A percentile compares a stretch with the other conserved stretches of the same genome.
These are phyloP conservation scores for Trichoderma sp. DNA, from an alignment of 2,329 filamentous ascomycete species.

Conservation along the genomic window DNA sequence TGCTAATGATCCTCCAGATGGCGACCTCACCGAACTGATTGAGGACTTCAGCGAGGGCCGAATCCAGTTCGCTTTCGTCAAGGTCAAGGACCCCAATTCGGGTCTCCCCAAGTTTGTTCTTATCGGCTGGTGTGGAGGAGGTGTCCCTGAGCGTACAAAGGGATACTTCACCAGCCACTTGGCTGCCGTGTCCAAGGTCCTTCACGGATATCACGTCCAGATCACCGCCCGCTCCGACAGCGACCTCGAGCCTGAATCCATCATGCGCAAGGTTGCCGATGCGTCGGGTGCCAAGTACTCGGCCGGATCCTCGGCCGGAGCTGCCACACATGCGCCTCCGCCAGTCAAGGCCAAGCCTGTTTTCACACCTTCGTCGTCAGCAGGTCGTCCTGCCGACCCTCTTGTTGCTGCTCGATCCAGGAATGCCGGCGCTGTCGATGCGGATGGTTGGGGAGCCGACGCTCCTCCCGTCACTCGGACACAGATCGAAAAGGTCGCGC, in stretches of 20 bases:
- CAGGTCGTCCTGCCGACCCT: constrained; percentile 60
- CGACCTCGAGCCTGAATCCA: constrained; percentile 82
- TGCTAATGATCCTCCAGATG: constrained; percentile 57
- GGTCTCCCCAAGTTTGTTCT: constrained; percentile 85
- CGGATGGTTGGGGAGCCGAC: constrained; percentile 92
- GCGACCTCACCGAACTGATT: constrained; percentile 82
- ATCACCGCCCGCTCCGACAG: constrained; percentile 90
- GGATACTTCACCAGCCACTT: constrained; percentile 97
- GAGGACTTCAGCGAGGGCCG: constrained; percentile 97
- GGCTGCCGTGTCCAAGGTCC: constrained; percentile 81
- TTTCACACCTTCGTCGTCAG: constrained; percentile 71
- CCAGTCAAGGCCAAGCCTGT: constrained; percentile 84
- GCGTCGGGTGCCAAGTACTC: constrained; percentile 95
- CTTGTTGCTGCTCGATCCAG: constrained; percentile 64
- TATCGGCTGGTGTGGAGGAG: constrained; percentile 95
- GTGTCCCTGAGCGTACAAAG: constrained; percentile 96
- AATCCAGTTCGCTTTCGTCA: constrained; percentile 95
- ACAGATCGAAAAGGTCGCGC: constrained; percentile 84
- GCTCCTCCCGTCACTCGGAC: constrained; percentile 86
- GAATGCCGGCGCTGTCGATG: constrained; percentile 62
- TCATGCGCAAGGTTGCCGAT: constrained; percentile 91
- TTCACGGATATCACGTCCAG: constrained; percentile 97
- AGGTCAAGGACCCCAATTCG: constrained; percentile 93
- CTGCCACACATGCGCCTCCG: constrained; percentile 57
- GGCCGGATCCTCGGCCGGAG: constrained; percentile 57